phyloP scores from a whole-genome alignment of 208 protist genomes.

The Phytomonas francai region DNA sequence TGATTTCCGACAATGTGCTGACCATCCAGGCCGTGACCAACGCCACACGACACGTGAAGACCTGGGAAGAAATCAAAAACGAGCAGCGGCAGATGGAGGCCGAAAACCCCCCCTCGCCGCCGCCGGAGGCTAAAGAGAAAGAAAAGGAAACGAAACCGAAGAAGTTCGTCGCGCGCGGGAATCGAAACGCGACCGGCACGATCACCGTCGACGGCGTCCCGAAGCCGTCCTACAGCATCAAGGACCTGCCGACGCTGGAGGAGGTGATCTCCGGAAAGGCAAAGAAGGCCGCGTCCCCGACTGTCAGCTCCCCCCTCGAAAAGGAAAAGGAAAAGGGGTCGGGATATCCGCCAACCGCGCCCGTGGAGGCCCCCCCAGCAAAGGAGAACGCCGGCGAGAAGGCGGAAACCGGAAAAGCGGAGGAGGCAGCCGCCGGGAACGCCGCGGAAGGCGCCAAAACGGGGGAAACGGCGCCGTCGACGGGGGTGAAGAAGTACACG shows the following conservation, averaged over 20 bases:
- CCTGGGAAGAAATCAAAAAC: conserved; percentile 34
- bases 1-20: conserved; percentile 11
- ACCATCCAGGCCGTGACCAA: conserved; percentile 18
- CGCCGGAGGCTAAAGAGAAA: conserved; percentile 7
- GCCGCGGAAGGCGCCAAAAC: neutral
- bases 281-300: conserved; percentile 13
- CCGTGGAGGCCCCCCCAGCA: conserved; percentile 19
- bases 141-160: conserved; percentile 23
- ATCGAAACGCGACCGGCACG: conserved; percentile 46
- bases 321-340: neutral
- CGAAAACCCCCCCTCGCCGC: conserved; percentile 1
- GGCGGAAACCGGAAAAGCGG: conserved; percentile 17
- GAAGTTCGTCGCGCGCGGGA: conserved; percentile 71
- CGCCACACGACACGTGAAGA: conserved; percentile 32
- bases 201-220: conserved; percentile 14
- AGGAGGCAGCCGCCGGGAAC: conserved; percentile 14
- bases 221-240: conserved; percentile 21
- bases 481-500: conserved; percentile 12
- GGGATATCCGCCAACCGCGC: conserved; percentile 4
- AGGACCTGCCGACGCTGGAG: conserved; percentile 58
- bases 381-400: conserved; percentile 23
- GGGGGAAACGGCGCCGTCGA: neutral
- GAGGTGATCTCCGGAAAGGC: conserved; percentile 27
- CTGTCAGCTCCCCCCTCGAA: conserved; percentile 8
- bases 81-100: conserved; percentile 11